Conservation (phyloP, 2,329 filamentous ascomycete species). For the Fusarium irregulare region DNA sequence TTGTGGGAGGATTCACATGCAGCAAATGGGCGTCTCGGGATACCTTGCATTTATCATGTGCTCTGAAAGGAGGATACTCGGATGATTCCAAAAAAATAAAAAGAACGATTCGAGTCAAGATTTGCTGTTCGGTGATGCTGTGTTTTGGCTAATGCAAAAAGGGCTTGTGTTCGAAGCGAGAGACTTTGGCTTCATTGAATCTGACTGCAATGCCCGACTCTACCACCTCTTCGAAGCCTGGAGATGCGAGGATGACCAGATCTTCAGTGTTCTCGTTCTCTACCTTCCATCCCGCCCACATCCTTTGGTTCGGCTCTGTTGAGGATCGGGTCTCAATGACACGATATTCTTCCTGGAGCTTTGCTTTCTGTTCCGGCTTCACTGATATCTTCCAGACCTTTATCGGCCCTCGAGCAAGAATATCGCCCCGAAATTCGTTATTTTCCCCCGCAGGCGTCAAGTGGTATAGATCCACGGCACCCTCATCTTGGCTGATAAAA, state of each 20-base stretch:
- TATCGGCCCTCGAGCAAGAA: slow-evolving; percentile 46
- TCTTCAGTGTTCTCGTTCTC: slow-evolving; percentile 54
- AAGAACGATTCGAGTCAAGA: slow-evolving; percentile 52
- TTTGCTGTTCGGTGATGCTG: slow-evolving; percentile 16
- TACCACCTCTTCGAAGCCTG: slow-evolving; percentile 51
- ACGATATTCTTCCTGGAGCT: slow-evolving; percentile 51
- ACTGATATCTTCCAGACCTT: slow-evolving; percentile 53
- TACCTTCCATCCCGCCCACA: slow-evolving; percentile 57
- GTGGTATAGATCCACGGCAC: slow-evolving; percentile 56
- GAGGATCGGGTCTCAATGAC: slow-evolving; percentile 48
- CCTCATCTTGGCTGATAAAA: slow-evolving; percentile 50
- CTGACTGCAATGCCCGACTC: slow-evolving; percentile 43
- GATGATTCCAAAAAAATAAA: slow-evolving; percentile 52
- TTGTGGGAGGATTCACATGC: slow-evolving; percentile 52
- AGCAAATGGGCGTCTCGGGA: slow-evolving; percentile 66
- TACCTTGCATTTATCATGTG: slow-evolving; percentile 64
- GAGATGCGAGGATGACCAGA: slow-evolving; percentile 56
- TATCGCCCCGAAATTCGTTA: slow-evolving; percentile 42
- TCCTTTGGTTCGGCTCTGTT: slow-evolving; percentile 46
- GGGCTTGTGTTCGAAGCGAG: slow-evolving; percentile 42
- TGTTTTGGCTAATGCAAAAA: slow-evolving; percentile 39
- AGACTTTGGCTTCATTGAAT: slow-evolving; percentile 33
- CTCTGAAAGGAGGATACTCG: slow-evolving; percentile 54
- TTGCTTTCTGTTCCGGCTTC: slow-evolving; percentile 45
- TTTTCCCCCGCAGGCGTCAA: slow-evolving; percentile 49